Evolutionary conservation across 129 eudicot species (phyloP), one percentile per base, ranked within the genome.

Genomic region (Artemisia tridentata): DNA sequence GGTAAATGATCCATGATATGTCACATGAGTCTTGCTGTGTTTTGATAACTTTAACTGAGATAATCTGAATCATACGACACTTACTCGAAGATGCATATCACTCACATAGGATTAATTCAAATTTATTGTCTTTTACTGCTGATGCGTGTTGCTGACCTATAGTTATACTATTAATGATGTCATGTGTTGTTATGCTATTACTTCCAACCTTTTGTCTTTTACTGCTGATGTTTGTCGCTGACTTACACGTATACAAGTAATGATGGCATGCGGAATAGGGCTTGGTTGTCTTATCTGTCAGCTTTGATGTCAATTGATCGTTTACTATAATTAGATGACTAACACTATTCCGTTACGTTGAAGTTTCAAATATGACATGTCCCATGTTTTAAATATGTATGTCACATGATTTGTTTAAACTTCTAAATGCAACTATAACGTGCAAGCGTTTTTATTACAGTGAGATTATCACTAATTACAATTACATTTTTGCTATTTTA

Each of bases 401-500:
- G 9, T 7, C 45, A 38, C 45, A 38, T 55, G 67, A 77, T 69
- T 34, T 51, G 62, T 62, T n/a, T 61, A 41, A 77, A 62, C 52
- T 63, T 69, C 20, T 53, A 18, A 3, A 7, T 58, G 74, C 74
- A 68, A 31, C 25, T 47, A 45, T 75, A 1, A 41, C 11, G 12
- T 49, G 77, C 51, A 19, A 34, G 61, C 56, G 1, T 34, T 74
- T 15, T 20, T 66, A 29, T 11, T 43, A 15, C 45, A 18, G 47
- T 29, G 34, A 70, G 60, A 25, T 56, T 25, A 31, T 21, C 56
- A 63, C 19, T 41, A 46, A 15, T 72, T 52, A 59, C 71, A 11
- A 27, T 60, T 72, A 65, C 75, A n/a, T 72, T 79, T 67, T 62
- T 75, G 79, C 61, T 46, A 6, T 70, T 63, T 58, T 62, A 93